Percentiles rank a stretch among this genome's conserved stretches.
Evolutionary conservation across 2,329 filamentous ascomycete species (phyloP).

Genomic region (Fusarium tricinctum): DNA sequence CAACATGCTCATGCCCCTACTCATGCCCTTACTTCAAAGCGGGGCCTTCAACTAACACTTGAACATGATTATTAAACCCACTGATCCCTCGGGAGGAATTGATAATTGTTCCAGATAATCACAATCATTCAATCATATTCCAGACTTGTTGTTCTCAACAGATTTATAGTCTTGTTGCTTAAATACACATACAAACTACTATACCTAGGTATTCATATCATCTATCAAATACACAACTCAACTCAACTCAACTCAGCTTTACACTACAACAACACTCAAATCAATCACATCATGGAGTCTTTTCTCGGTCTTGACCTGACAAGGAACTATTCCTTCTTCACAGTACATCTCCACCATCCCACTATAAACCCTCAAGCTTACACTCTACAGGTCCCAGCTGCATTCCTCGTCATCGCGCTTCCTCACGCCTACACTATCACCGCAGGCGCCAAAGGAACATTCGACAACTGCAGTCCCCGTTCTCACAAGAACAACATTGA

Average conservation of each 20-base stretch:
- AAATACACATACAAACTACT: background rate
- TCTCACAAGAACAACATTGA: slow-evolving; percentile 50
- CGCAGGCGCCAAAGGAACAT: slow-evolving; percentile 48
- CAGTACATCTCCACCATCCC: slow-evolving; percentile 32
- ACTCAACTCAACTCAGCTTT: background rate
- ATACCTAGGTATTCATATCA: no score
- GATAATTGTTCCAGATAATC: slow-evolving; percentile 30
- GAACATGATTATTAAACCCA: slow-evolving; percentile 36
- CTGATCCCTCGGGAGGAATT: slow-evolving; percentile 19
- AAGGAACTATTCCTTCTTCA: slow-evolving; percentile 55
- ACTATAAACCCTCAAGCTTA: background rate
- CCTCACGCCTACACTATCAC: slow-evolving; percentile 55
- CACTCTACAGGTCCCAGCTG: slow-evolving; percentile 56
- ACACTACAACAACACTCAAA: background rate
- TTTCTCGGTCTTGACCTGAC: slow-evolving; percentile 54
- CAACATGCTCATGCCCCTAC: slow-evolving; percentile 19
- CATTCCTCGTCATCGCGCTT: slow-evolving; percentile 54
- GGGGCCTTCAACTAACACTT: slow-evolving; percentile 14
- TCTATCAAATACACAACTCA: background rate
- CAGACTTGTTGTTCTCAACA: slow-evolving; percentile 28
- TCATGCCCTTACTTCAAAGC: background rate
- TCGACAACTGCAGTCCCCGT: slow-evolving; percentile 59
- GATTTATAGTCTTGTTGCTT: slow-evolving; percentile 1
- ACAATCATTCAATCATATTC: background rate
- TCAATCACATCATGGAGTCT: slow-evolving; percentile 48